These are phyloP conservation scores for Thinopyrum elongatum DNA, from an alignment of 176 grass and related monocot genomes.

Conservation along the genomic window DNA sequence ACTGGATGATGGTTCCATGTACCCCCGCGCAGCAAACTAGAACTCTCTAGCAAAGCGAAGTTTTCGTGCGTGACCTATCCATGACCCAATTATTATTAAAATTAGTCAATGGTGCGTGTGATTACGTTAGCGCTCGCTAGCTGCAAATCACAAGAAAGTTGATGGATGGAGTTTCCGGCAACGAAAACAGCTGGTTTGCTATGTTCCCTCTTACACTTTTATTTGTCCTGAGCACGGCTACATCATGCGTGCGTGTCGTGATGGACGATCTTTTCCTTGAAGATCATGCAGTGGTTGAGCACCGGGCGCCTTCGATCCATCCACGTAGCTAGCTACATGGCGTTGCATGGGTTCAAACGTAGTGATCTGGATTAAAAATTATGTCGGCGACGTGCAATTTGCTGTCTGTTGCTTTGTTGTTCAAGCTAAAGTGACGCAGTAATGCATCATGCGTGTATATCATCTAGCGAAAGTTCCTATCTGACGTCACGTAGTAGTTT, in stretches of 20 bases:
- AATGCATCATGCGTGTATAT: not conserved
- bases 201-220: not conserved
- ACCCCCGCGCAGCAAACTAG: too few relatives aligned
- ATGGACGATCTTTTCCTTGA: not conserved
- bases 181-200: not conserved
- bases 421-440: not conserved
- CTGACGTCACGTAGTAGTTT: not conserved
- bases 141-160: slow-evolving; percentile 15
- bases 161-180: too few relatives aligned
- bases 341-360: not conserved
- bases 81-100: not conserved
- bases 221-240: not conserved
- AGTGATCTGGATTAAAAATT: not conserved
- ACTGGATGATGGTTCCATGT: too few relatives aligned
- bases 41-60: too few relatives aligned
- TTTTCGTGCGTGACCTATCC: not conserved
- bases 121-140: not conserved
- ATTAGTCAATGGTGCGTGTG: not conserved
- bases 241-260: not conserved
- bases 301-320: not conserved
- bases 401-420: not conserved
- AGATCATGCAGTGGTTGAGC: not conserved
- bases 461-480: not conserved
- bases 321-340: not conserved
- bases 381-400: not conserved